Conservation (phyloP, 257 asterid species). For the Voacanga thouarsii region DNA sequence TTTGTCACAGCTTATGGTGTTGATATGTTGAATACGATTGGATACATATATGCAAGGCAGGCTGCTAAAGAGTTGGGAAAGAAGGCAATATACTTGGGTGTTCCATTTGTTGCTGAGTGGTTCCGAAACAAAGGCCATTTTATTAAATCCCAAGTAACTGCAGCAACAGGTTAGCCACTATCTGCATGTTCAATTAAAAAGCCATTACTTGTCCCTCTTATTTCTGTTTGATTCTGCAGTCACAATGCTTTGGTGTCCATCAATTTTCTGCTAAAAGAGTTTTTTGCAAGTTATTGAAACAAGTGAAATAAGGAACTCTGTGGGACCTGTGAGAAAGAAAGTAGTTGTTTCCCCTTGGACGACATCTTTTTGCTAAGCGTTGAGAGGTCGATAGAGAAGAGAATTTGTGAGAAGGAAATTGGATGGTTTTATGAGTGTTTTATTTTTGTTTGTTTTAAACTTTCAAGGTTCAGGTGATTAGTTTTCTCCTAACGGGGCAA, state of each 20-base stretch:
- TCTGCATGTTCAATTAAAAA: neutral
- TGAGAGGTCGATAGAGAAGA: neutral
- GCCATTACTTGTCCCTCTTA: neutral
- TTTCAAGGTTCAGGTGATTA: neutral
- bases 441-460: neutral
- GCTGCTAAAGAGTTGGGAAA: constrained; percentile 98
- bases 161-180: constrained; percentile 77
- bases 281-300: constrained; percentile 21
- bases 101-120: constrained; percentile 98
- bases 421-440: neutral
- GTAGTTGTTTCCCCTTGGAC: neutral
- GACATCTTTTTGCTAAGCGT: neutral
- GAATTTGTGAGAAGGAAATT: neutral
- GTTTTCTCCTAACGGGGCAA: neutral
- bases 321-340: neutral
- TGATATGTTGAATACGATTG: constrained; percentile 97
- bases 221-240: neutral
- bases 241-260: neutral
- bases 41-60: constrained; percentile 92
- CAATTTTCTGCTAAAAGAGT: constrained; percentile 21
- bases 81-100: constrained; percentile 89
- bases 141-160: constrained; percentile 97
- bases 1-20: constrained; percentile 80
- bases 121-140: constrained; percentile 97
- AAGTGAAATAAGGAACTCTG: neutral